Evolutionary conservation across 768 basidiomycete genomes (phyloP).

Genomic region (Mycena floridula): DNA sequence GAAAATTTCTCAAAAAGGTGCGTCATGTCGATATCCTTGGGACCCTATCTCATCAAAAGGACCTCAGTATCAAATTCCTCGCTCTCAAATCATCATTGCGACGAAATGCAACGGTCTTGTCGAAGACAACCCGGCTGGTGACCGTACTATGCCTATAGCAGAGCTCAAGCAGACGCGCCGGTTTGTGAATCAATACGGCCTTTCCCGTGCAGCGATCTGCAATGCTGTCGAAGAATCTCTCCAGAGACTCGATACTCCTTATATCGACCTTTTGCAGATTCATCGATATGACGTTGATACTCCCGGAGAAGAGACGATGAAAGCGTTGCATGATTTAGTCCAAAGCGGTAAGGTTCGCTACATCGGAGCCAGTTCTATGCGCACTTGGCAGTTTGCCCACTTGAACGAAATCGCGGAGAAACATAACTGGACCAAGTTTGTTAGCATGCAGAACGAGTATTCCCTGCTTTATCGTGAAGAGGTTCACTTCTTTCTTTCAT

Average conservation of each 20-base stretch:
- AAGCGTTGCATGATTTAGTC: slow-evolving; percentile 33
- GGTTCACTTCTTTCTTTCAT: slow-evolving; percentile 7
- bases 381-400: slow-evolving; percentile 20
- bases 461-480: slow-evolving; percentile 38
- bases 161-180: slow-evolving; percentile 1
- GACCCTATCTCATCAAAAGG: no score
- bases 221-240: slow-evolving; percentile 12
- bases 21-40: no score
- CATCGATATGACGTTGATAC: slow-evolving; percentile 24
- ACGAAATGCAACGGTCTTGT: slow-evolving; percentile 2
- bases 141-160: rapidly evolving
- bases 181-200: slow-evolving; percentile 10
- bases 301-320: slow-evolving; percentile 29
- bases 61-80: not conserved
- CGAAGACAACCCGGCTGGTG: slow-evolving; percentile 1
- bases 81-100: not conserved
- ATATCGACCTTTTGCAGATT: slow-evolving; percentile 25
- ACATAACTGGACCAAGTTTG: slow-evolving; percentile 36
- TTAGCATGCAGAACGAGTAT: slow-evolving; percentile 42
- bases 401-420: slow-evolving; percentile 27
- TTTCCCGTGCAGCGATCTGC: slow-evolving; percentile 12
- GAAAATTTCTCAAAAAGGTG: no score
- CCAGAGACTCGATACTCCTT: slow-evolving; percentile 10
- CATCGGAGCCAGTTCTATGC: slow-evolving; percentile 7
- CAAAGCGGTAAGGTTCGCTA: slow-evolving; percentile 29